Percentiles rank a stretch among this genome's conserved stretches.
phyloP scores from a whole-genome alignment of 768 basidiomycete genomes.

The Mycena epipterygia region DNA sequence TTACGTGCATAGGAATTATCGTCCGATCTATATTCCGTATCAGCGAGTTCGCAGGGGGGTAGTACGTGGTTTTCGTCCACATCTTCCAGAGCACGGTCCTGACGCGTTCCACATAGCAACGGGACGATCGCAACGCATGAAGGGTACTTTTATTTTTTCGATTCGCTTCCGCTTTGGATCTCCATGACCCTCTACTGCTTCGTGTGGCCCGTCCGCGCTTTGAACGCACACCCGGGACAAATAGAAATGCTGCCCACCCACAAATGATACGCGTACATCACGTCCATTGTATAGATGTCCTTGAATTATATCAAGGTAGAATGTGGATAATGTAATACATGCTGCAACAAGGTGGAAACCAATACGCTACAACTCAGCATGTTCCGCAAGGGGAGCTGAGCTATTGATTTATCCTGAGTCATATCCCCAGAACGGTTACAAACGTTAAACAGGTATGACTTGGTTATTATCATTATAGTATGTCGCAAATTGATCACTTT shows the following conservation, averaged over 20 bases:
- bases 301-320: too few relatives aligned
- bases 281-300: not conserved
- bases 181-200: slow-evolving; percentile 55
- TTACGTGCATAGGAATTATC: slow-evolving; percentile 38
- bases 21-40: slow-evolving; percentile 66
- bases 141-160: slow-evolving; percentile 65
- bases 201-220: slow-evolving; percentile 33
- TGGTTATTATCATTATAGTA: too few relatives aligned
- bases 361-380: too few relatives aligned
- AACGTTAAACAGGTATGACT: too few relatives aligned
- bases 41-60: slow-evolving; percentile 65
- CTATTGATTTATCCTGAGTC: too few relatives aligned
- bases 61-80: slow-evolving; percentile 2
- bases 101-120: slow-evolving; percentile 16
- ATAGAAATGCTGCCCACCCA: not conserved
- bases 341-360: too few relatives aligned
- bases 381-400: too few relatives aligned
- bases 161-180: slow-evolving; percentile 65
- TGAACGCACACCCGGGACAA: not conserved
- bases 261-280: not conserved
- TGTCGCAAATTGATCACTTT: too few relatives aligned
- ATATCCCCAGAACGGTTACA: too few relatives aligned
- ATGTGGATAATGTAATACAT: too few relatives aligned
- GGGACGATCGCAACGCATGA: slow-evolving; percentile 62
- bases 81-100: not conserved